phyloP scores from a whole-genome alignment of 768 basidiomycete species.

The Russula sp. region DNA sequence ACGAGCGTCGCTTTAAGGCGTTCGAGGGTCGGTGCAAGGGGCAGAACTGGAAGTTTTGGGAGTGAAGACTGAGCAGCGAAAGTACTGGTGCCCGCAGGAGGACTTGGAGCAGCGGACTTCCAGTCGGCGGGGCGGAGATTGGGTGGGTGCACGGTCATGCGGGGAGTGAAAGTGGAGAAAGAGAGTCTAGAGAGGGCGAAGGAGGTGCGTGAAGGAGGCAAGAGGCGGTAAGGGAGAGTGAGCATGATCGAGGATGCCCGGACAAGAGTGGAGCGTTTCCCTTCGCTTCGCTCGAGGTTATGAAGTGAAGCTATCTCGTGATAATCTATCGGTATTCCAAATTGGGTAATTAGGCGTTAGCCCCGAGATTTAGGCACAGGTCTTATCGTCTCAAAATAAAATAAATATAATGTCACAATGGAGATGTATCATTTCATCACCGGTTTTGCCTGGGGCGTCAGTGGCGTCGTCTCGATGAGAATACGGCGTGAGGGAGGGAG shows the following conservation, averaged over 20 bases:
- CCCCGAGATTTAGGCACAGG: too few relatives aligned
- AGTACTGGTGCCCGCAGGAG: slow-evolving; percentile 50
- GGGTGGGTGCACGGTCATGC: slow-evolving; percentile 23
- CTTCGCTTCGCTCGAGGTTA: too few relatives aligned
- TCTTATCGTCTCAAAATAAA: not conserved
- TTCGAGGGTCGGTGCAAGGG: slow-evolving; percentile 59
- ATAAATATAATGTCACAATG: not conserved
- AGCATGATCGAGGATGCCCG: not conserved
- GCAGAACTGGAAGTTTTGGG: slow-evolving; percentile 72
- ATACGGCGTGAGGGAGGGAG: not conserved
- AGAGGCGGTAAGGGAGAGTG: not conserved
- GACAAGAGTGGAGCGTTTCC: not conserved
- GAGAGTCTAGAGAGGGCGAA: not conserved
- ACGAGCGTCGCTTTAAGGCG: slow-evolving; percentile 67
- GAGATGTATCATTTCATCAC: not conserved
- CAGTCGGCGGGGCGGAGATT: slow-evolving; percentile 53
- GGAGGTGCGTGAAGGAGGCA: not conserved
- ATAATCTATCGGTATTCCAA: not conserved
- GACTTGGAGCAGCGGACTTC: slow-evolving; percentile 67
- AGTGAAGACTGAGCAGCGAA: slow-evolving; percentile 64
- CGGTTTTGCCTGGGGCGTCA: too few relatives aligned
- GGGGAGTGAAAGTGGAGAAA: not conserved
- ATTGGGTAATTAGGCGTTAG: not conserved
- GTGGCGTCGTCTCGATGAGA: not conserved
- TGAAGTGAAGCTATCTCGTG: too few relatives aligned